Conservation (phyloP, 257 asterid species). For the Penstemon davidsonii region DNA sequence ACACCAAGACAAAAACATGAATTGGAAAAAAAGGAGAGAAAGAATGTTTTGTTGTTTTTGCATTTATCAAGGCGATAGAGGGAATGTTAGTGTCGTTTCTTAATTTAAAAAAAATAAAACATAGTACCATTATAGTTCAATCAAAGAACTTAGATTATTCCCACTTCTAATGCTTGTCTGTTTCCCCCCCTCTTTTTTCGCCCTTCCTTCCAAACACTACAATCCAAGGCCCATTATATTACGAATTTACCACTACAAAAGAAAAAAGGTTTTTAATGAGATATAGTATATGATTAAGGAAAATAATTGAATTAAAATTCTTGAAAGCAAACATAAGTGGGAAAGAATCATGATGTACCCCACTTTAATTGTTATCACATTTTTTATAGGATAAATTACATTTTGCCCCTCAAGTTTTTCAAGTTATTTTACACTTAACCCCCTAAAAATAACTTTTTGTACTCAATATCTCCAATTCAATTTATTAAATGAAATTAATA, state of each 20-base stretch:
- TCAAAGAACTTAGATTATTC: conserved; percentile 58
- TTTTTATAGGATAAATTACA: no score
- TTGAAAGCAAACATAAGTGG: no score
- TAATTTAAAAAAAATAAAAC: conserved; percentile 24
- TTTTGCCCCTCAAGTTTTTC: no score
- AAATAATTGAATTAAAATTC: neutral
- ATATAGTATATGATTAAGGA: neutral
- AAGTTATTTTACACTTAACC: no score
- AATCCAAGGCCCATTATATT: conserved; percentile 44
- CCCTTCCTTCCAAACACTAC: conserved; percentile 44
- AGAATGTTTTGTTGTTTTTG: conserved; percentile 47
- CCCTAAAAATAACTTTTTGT: no score
- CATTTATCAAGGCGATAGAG: conserved; percentile 36
- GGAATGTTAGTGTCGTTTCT: conserved; percentile 44
- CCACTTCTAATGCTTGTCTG: conserved; percentile 73
- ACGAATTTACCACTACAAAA: neutral
- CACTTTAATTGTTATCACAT: neutral
- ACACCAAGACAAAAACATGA: conserved; percentile 41
- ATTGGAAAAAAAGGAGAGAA: conserved; percentile 31
- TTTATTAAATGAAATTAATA: no score
- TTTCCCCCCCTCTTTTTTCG: conserved; percentile 25
- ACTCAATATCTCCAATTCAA: no score
- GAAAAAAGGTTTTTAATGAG: conserved; percentile 22
- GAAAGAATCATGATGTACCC: no score
- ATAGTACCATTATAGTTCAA: conserved; percentile 50